Conservation (phyloP, 129 eudicot genomes). For the Chrysanthemum seticuspe region DNA sequence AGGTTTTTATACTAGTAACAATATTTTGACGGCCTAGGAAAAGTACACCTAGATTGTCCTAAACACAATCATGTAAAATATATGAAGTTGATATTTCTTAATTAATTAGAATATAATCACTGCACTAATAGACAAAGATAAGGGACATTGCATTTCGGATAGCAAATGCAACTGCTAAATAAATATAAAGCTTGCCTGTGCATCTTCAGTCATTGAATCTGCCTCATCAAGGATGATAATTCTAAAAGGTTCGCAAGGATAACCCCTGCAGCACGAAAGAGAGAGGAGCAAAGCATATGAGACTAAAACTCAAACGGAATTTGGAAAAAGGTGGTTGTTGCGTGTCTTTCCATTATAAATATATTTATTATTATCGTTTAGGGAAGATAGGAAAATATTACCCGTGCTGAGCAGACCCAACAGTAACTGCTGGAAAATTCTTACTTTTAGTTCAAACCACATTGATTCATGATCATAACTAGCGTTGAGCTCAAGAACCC, state of each 20-base stretch:
- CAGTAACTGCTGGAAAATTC: conserved; percentile 92
- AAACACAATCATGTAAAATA: conserved; percentile 5
- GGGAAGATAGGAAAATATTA: conserved; percentile 25
- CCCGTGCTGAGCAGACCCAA: conserved; percentile 84
- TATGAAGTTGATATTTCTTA: not conserved
- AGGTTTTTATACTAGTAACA: conserved; percentile 10
- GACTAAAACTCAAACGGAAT: not conserved
- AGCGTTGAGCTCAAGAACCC: conserved; percentile 98
- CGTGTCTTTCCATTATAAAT: not conserved
- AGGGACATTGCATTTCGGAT: conserved; percentile 1
- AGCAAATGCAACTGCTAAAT: conserved; percentile 4
- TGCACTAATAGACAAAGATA: not conserved
- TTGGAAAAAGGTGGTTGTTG: not conserved
- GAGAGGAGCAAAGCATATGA: conserved; percentile 1
- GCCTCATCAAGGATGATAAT: conserved; percentile 97
- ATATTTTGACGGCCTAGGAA: not conserved
- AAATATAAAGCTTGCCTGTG: conserved; percentile 60
- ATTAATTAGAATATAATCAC: not conserved
- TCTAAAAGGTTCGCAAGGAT: conserved; percentile 95
- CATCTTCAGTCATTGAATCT: conserved; percentile 99
- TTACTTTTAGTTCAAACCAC: conserved; percentile 94
- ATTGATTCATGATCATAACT: conserved; percentile 98
- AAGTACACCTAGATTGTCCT: conserved; percentile 7
- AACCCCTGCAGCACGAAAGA: conserved; percentile 53
- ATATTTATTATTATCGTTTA: not conserved